Conservation (phyloP, 495 filamentous ascomycete species). For the Tetracladium setigerum region DNA sequence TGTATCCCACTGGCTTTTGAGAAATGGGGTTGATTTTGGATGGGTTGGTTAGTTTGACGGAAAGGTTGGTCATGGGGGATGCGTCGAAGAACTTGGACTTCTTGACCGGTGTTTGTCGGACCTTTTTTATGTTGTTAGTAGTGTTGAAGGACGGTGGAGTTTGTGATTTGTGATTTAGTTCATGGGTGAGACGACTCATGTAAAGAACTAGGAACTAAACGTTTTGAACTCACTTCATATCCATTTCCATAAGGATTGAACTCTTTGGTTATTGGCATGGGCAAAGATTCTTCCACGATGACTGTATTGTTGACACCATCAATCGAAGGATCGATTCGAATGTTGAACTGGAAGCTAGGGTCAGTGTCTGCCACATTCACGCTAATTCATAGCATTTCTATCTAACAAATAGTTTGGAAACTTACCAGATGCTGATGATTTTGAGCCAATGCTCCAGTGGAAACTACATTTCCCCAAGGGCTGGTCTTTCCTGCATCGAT, state of each 20-base stretch:
- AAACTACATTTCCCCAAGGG: conserved; percentile 77
- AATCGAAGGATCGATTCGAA: conserved; percentile 78
- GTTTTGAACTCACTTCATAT: conserved; percentile 42
- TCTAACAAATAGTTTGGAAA: no score
- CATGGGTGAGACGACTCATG: no score
- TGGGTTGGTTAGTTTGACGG: conserved; percentile 74
- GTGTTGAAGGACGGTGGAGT: no score
- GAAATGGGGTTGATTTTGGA: conserved; percentile 60
- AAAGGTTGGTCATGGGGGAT: conserved; percentile 53
- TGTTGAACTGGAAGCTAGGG: conserved; percentile 45
- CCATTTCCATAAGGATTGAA: conserved; percentile 75
- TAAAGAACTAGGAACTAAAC: background rate
- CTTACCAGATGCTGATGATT: conserved; percentile 70
- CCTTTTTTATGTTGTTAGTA: conserved; percentile 18
- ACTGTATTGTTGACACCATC: conserved; percentile 67
- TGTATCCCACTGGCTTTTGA: conserved; percentile 69
- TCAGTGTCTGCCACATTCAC: no score
- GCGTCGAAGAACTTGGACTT: conserved; percentile 57
- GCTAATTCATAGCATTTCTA: no score
- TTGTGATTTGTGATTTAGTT: no score
- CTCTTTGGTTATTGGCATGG: conserved; percentile 58
- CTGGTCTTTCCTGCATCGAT: conserved; percentile 60
- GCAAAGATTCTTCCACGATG: conserved; percentile 60
- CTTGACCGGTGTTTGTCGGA: conserved; percentile 48
- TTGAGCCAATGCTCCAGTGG: conserved; percentile 74